These are phyloP conservation scores for Verticillium dahliae DNA, from an alignment of 2,329 filamentous ascomycete genomes.

Conservation along the genomic window DNA sequence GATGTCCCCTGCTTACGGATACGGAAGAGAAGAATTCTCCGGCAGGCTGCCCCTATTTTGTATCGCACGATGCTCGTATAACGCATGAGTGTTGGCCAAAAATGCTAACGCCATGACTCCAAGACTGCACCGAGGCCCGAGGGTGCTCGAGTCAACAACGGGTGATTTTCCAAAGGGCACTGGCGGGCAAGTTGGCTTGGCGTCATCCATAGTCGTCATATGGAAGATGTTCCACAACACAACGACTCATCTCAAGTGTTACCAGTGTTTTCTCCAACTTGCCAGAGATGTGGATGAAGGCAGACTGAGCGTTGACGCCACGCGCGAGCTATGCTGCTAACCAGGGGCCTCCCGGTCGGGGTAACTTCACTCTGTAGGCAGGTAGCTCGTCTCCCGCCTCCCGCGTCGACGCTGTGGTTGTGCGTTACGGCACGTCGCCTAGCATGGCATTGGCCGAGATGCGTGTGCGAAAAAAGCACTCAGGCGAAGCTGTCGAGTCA, in stretches of 20 bases:
- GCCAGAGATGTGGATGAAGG: neutral
- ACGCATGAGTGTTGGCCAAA: constrained; percentile 21
- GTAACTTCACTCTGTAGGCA: neutral
- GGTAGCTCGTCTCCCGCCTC: neutral
- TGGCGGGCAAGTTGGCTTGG: neutral
- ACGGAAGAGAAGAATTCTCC: constrained; percentile 15
- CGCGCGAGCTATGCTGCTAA: neutral
- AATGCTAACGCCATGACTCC: constrained; percentile 1
- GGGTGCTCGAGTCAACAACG: constrained; percentile 4
- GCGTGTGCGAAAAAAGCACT: neutral
- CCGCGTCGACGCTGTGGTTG: neutral
- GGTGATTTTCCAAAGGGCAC: constrained; percentile 12
- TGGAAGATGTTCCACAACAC: neutral
- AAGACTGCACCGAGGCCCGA: constrained; percentile 8
- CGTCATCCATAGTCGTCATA: neutral
- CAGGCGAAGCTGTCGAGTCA: neutral
- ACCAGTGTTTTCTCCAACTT: neutral
- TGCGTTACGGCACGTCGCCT: neutral
- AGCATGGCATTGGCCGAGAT: neutral
- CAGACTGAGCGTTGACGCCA: neutral
- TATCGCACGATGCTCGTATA: constrained; percentile 8
- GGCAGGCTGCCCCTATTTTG: constrained; percentile 14
- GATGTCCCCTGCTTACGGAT: neutral
- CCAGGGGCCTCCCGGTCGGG: neutral
- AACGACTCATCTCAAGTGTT: neutral